Base-by-base conservation (phyloP, 2,329 filamentous ascomycete genomes). In the Colletotrichum horii region DNA sequence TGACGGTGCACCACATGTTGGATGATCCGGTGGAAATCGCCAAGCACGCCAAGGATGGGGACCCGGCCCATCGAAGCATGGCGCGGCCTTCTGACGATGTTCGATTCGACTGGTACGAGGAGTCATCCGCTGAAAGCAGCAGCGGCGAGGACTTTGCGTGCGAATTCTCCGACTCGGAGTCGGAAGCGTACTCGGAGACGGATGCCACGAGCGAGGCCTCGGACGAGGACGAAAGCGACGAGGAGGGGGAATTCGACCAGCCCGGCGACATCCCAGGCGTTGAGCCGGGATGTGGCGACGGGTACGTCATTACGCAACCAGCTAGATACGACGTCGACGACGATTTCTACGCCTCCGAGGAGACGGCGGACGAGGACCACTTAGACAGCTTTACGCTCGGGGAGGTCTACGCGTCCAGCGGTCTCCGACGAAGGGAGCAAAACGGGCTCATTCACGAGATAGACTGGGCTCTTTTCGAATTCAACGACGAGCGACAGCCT, bases 1-100 rank as follows among this genome's bases (percentile, higher is more conserved):
- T 98, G 95, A 98, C 95, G 26, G 96, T 98, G 0, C 96, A 98
- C 81, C 96, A 98, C 83, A 96, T 98, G 92, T 91, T 98, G 4
- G 96, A 98, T 87, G 91, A 93, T 73, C 91, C 91, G 2, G 90
- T 91, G 5, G 83, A 26, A 80, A 79, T 8, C 77, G 74, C 75
- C n/a, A 70, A 77, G 60, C 76, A 74, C 58, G 26, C 66, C 43
- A 72, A 78, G 26, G 77, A 77, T 15, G 79, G 77, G 8, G 68
- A 77, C 28, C 77, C 58, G 76, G 78, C 79, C 5, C 62, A 79
- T 66, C 83, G 81, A 60, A 89, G 82, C 84, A 89, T 82, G 84
- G 87, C 80, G 43, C 83, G 80, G 71, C 83, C 79, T 1, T 81
- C 81, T 8, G 75, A 77, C 3, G 65, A 81, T n/a, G 78, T 83